A percentile compares a stretch with the other conserved stretches of the same genome.
These are phyloP conservation scores for Aspergillus coremiiformis DNA, from an alignment of 495 filamentous ascomycete genomes.

Conservation along the genomic window DNA sequence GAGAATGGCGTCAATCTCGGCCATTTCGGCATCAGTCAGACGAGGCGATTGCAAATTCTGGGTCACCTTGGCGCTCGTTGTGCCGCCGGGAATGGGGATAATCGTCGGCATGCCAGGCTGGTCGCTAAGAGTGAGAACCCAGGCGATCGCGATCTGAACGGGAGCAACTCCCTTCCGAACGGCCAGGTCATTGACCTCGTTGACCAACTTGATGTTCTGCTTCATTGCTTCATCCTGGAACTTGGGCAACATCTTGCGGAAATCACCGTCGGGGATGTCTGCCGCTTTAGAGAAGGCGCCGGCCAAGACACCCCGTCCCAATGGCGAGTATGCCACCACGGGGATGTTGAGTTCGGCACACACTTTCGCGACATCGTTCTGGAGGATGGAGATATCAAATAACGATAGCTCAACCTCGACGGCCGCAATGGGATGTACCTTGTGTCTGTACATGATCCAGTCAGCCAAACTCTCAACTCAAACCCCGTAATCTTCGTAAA, in stretches of 20 bases:
- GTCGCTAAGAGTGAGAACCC: slow-evolving; percentile 51
- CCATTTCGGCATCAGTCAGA: slow-evolving; percentile 36
- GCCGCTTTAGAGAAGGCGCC: slow-evolving; percentile 52
- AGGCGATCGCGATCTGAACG: slow-evolving; percentile 71
- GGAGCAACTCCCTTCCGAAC: slow-evolving; percentile 61
- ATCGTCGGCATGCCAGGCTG: slow-evolving; percentile 59
- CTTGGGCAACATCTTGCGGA: slow-evolving; percentile 47
- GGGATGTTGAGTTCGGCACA: slow-evolving; percentile 69
- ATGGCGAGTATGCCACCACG: slow-evolving; percentile 58
- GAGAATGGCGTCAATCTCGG: slow-evolving; percentile 39
- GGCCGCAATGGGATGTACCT: slow-evolving; percentile 59
- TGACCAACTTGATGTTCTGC: slow-evolving; percentile 64
- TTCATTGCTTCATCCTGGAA: slow-evolving; percentile 65
- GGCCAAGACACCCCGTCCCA: slow-evolving; percentile 48
- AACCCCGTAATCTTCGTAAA: neutral
- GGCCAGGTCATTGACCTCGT: slow-evolving; percentile 59
- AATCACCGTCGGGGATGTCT: slow-evolving; percentile 57
- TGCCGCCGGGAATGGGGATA: slow-evolving; percentile 75
- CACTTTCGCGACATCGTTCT: slow-evolving; percentile 64
- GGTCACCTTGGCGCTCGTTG: slow-evolving; percentile 37
- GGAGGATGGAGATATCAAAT: slow-evolving; percentile 56
- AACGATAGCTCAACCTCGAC: slow-evolving; percentile 79
- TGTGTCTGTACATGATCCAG: slow-evolving; percentile 31
- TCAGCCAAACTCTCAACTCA: slow-evolving; percentile 6
- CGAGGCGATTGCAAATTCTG: slow-evolving; percentile 37